Conservation (phyloP, 2,329 filamentous ascomycete genomes). For the Diaporthe aspalathi region DNA sequence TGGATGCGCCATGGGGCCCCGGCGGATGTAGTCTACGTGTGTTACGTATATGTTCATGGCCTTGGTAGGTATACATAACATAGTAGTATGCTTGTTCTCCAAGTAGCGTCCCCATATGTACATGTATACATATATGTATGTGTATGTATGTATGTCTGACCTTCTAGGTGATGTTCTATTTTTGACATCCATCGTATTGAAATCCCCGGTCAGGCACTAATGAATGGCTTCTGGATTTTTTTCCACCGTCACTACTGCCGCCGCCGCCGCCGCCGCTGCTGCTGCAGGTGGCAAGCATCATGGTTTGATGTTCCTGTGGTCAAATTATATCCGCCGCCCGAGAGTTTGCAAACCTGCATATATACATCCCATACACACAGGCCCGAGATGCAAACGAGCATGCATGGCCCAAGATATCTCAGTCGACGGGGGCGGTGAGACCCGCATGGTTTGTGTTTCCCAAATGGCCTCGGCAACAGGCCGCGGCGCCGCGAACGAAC, state of each 20-base stretch:
- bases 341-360: slow-evolving; percentile 6
- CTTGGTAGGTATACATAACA: not conserved
- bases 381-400: not conserved
- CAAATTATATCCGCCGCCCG: not conserved
- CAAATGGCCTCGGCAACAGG: slow-evolving; percentile 1
- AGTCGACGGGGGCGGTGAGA: slow-evolving; percentile 15
- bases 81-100: not conserved
- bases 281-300: slow-evolving; percentile 15
- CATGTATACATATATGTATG: not conserved
- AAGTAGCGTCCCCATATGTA: too few relatives aligned
- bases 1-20: not conserved
- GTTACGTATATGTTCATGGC: not conserved
- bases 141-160: slow-evolving; percentile 27
- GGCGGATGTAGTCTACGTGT: not conserved
- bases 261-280: not conserved
- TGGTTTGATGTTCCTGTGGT: not conserved
- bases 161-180: slow-evolving; percentile 16
- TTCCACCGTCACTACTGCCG: too few relatives aligned
- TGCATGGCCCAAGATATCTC: not conserved
- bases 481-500: slow-evolving; percentile 16
- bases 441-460: slow-evolving; percentile 6
- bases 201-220: not conserved
- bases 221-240: slow-evolving; percentile 2
- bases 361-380: not conserved
- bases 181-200: slow-evolving; percentile 18